These are phyloP conservation scores for Cronartium ribicola DNA, from an alignment of 1,284 basidiomycete genomes.

Conservation along the genomic window DNA sequence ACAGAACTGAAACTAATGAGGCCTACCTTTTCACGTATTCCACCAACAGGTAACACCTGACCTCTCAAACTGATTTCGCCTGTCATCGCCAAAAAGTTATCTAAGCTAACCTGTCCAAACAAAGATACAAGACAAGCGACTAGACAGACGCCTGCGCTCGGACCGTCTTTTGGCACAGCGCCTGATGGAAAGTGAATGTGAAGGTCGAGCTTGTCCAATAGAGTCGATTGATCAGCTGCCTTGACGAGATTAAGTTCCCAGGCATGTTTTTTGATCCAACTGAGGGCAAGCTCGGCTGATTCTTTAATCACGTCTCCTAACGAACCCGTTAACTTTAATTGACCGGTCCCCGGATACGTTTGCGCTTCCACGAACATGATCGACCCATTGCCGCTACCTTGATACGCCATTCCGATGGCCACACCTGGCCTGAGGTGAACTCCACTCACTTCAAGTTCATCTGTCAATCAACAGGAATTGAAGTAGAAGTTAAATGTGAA, in stretches of 20 bases:
- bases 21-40: conserved; percentile 69
- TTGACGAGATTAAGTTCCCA: conserved; percentile 70
- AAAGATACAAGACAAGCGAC: conserved; percentile 77
- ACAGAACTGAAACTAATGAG: neutral
- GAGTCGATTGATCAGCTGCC: conserved; percentile 63
- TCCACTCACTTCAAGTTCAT: conserved; percentile 40
- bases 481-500: conserved; percentile 11
- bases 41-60: conserved; percentile 69
- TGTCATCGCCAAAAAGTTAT: conserved; percentile 71
- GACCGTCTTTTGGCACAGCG: conserved; percentile 84
- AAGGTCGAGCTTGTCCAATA: conserved; percentile 71
- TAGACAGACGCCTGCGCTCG: conserved; percentile 82
- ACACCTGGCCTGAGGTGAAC: conserved; percentile 29
- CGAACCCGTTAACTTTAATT: conserved; percentile 45
- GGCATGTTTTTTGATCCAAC: conserved; percentile 75
- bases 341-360: conserved; percentile 44
- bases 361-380: conserved; percentile 60
- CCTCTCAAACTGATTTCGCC: conserved; percentile 68
- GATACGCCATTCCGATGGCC: conserved; percentile 78
- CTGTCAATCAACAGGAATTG: neutral
- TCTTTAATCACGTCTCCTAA: conserved; percentile 82
- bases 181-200: conserved; percentile 75
- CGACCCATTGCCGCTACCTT: conserved; percentile 79
- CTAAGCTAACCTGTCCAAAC: conserved; percentile 67
- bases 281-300: conserved; percentile 77